Evolutionary conservation across 345 rosid species (phyloP), one percentile per base, ranked within the genome.

Genomic region (Hypericum androsaemum): DNA sequence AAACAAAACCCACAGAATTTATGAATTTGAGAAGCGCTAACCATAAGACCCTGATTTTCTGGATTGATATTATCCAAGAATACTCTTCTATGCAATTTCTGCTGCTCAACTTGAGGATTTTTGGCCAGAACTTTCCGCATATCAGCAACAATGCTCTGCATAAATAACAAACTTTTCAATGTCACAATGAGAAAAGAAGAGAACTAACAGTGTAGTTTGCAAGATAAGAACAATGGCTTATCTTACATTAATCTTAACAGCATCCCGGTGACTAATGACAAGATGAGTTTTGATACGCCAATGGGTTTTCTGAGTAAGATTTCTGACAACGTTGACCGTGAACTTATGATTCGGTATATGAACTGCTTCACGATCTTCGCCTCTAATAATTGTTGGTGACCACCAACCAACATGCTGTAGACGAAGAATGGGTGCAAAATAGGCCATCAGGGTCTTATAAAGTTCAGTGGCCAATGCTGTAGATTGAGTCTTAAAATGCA

Each of bases 341-440:
- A 87, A 87, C 64, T 83, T 79, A 67, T 87, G 92, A 71, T 87
- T 87, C 22, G 96, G 96, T 69, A 87, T 87, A 70, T 83, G 92
- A 55, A 83, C 75, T 51, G 94, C 94, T 78, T 87, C 96, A 32
- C 96, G 89, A 69, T 87, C 92, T 57, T 86, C 92, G 55, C 86
- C 96, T 65, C 94, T 74, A 64, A 83, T 65, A 46, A 87, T 73
- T 45, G 95, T 87, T 48, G 92, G 95, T 37, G 92, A 87, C 92
- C 92, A 81, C 89, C 95, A 87, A 49, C 95, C 92, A 63, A 86
- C 96, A 43, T 77, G 83, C 96, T 89, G 77, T 22, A 22, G 32
- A 22, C 32, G 32, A 22, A 22, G 32, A 22, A 22, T 22, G 32
- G 32, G 32, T 22, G 32, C 32, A 22, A 22, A 4, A 22, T 22